Conservation (phyloP, 352 stramenopile genomes). For the Phytophthora multivora region DNA sequence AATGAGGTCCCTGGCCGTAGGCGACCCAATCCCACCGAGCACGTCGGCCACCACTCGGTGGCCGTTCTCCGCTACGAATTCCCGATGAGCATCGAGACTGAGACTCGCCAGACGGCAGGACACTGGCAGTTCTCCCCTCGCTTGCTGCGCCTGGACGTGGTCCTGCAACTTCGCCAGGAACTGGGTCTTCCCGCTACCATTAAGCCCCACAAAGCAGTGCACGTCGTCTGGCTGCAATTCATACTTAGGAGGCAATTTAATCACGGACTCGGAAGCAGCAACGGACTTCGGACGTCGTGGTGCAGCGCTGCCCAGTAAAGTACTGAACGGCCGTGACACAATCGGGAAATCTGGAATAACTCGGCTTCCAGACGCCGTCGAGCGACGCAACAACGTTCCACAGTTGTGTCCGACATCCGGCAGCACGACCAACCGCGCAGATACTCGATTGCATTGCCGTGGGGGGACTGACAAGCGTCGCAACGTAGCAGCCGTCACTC, state of each 20-base stretch:
- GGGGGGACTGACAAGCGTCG: not conserved
- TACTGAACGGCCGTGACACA: slow-evolving; percentile 8
- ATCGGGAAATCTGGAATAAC: slow-evolving; percentile 11
- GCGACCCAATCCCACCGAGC: slow-evolving; percentile 68
- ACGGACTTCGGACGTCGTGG: slow-evolving; percentile 1
- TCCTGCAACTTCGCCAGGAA: slow-evolving; percentile 56
- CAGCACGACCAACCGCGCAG: not conserved
- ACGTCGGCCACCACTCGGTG: slow-evolving; percentile 66
- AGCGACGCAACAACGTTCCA: slow-evolving; percentile 1
- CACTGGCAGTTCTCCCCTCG: slow-evolving; percentile 22
- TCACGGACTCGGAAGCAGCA: slow-evolving; percentile 28
- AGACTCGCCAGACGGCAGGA: slow-evolving; percentile 49
- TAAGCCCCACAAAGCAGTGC: slow-evolving; percentile 76
- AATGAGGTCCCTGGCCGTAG: slow-evolving; percentile 85
- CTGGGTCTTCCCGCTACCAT: slow-evolving; percentile 71
- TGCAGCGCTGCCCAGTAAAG: slow-evolving; percentile 14
- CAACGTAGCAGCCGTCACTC: slow-evolving; percentile 2
- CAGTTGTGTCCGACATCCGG: slow-evolving; percentile 4
- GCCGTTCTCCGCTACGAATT: slow-evolving; percentile 70
- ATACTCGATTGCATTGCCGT: not conserved
- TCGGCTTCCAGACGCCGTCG: not conserved
- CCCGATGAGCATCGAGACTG: slow-evolving; percentile 88
- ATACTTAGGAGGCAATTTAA: slow-evolving; percentile 49
- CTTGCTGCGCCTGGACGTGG: slow-evolving; percentile 26
- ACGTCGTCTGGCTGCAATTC: slow-evolving; percentile 53